Conservation (phyloP, 2,329 filamentous ascomycete genomes). For the Botrytis galanthina region DNA sequence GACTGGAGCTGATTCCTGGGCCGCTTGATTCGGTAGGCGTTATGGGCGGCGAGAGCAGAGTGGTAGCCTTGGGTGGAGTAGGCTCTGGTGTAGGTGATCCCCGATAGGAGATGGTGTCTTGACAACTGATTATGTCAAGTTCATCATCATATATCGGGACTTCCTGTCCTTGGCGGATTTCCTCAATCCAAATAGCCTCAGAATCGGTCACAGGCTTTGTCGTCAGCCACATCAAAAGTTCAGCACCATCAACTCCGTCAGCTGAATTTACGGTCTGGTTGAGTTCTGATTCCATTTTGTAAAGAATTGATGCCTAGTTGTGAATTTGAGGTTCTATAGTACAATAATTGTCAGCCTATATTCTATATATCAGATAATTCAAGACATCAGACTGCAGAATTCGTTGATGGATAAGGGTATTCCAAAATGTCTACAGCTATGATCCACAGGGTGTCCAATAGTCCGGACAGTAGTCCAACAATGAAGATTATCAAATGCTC, state of each 20-base stretch:
- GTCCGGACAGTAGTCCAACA: too few species aligned
- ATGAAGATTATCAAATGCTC: too few species aligned
- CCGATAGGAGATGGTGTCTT: neutral
- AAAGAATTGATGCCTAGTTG: neutral
- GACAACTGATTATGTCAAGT: neutral
- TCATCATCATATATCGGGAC: neutral
- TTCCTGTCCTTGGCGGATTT: neutral
- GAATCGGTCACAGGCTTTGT: neutral
- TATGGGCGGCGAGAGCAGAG: too few species aligned
- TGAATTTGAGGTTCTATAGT: neutral
- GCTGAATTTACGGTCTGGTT: neutral
- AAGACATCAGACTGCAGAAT: neutral
- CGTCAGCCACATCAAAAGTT: neutral
- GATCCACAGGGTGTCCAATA: too few species aligned
- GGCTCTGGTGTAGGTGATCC: neutral
- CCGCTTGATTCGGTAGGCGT: too few species aligned
- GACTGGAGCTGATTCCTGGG: too few species aligned
- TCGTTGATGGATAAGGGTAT: neutral
- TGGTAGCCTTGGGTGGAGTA: too few species aligned
- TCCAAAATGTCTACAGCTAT: neutral
- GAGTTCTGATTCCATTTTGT: neutral
- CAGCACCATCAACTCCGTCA: fast-evolving
- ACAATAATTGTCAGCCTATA: neutral
- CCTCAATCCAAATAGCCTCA: neutral
- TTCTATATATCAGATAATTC: neutral